Percentiles rank a stretch among this genome's conserved stretches.
Conservation (phyloP, 139 green algal species). For the Tetradesmus obliquus region DNA sequence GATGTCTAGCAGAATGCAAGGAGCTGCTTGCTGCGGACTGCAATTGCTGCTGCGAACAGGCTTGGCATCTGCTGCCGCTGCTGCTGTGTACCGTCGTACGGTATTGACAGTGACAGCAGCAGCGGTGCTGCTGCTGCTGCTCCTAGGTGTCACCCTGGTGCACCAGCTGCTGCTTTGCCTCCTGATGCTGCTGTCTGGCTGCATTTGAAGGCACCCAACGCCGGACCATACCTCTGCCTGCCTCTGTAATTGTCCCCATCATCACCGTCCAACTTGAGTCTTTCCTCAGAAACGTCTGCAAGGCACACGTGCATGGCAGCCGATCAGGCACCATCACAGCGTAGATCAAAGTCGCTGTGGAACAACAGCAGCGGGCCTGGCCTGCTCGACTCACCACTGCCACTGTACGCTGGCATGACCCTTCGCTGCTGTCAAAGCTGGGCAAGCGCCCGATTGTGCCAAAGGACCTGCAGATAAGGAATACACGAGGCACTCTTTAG, state of each 20-base stretch:
- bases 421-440: neutral
- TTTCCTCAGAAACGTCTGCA: constrained; percentile 2
- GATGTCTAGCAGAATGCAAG: neutral
- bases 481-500: too few relatives aligned
- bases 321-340: neutral
- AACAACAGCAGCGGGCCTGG: too few relatives aligned
- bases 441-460: neutral
- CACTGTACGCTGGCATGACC: neutral
- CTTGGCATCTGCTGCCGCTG: neutral
- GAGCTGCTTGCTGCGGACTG: neutral
- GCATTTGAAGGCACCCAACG: neutral
- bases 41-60: neutral
- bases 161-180: neutral
- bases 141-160: neutral
- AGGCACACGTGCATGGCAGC: too few relatives aligned
- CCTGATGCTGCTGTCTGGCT: neutral
- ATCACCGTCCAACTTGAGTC: neutral
- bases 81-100: neutral
- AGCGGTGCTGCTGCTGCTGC: constrained; percentile 12
- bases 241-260: constrained; percentile 3
- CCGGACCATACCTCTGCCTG: constrained; percentile 42
- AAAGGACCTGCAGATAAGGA: neutral
- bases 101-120: neutral
- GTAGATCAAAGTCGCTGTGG: neutral
- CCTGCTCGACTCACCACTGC: neutral